Evolutionary conservation across 108 stramenopile species (phyloP).

Genomic region (Nitzschia inconspicua): DNA sequence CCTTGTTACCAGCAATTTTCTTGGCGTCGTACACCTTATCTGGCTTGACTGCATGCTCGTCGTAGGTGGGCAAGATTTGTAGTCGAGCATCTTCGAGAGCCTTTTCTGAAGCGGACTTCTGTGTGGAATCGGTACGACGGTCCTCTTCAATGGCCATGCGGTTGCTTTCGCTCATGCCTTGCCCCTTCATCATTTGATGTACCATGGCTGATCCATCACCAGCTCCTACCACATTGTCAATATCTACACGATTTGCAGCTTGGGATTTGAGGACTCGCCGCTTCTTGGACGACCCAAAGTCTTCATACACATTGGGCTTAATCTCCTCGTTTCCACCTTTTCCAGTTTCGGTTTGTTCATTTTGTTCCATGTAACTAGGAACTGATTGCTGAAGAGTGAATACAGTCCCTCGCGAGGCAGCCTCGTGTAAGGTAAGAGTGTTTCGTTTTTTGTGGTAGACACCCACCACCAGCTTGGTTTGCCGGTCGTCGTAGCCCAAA

Average conservation of each 20-base stretch:
- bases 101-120: conserved; percentile 32
- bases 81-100: conserved; percentile 58
- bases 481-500: conserved; percentile 56
- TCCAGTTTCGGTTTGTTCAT: not conserved
- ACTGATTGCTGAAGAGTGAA: conserved; percentile 70
- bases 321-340: conserved; percentile 22
- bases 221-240: conserved; percentile 72
- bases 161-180: conserved; percentile 61
- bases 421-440: conserved; percentile 43
- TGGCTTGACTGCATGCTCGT: conserved; percentile 51
- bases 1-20: conserved; percentile 47
- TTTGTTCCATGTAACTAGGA: conserved; percentile 43
- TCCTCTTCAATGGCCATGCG: conserved; percentile 39
- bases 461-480: conserved; percentile 65
- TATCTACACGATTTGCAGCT: conserved; percentile 77
- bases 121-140: conserved; percentile 3
- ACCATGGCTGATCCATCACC: conserved; percentile 48
- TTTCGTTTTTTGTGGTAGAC: conserved; percentile 54
- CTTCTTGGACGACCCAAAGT: conserved; percentile 83
- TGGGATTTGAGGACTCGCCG: conserved; percentile 68
- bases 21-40: conserved; percentile 56
- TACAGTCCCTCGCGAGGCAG: conserved; percentile 61
- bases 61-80: conserved; percentile 61
- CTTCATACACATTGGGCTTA: conserved; percentile 56
- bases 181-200: conserved; percentile 39